A percentile compares a stretch with the other conserved stretches of the same genome.
Conservation (phyloP, 225 moss, liverwort and hornwort genomes). For the Anthoceros angustus region DNA sequence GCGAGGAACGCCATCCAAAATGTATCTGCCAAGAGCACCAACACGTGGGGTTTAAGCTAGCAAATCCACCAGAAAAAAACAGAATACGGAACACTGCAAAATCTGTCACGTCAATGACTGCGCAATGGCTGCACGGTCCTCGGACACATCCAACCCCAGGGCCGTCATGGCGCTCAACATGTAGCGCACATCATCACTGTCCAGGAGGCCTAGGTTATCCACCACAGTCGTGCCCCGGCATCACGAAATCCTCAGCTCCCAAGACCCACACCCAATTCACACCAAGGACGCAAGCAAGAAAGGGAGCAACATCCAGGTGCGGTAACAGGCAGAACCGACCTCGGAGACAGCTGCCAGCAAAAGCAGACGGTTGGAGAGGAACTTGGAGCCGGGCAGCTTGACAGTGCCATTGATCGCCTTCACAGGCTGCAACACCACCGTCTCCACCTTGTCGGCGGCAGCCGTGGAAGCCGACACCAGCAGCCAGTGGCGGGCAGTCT, state of each 20-base stretch:
- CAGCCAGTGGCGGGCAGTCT: not conserved
- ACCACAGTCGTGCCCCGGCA: conserved; percentile 72
- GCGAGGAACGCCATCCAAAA: conserved; percentile 68
- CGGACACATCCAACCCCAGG: conserved; percentile 50
- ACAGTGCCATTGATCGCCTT: conserved; percentile 54
- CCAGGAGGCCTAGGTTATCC: conserved; percentile 75
- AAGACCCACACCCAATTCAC: not conserved
- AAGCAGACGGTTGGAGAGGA: conserved; percentile 73
- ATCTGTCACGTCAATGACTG: not conserved
- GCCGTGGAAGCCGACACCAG: conserved; percentile 13
- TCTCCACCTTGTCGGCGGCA: conserved; percentile 37
- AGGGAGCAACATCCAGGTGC: not conserved
- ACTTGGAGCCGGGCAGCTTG: conserved; percentile 95
- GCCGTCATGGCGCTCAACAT: conserved; percentile 69
- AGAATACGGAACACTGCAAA: not conserved
- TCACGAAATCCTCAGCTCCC: not conserved
- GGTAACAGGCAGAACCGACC: conserved; percentile 20
- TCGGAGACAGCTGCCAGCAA: conserved; percentile 77
- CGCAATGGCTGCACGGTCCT: conserved; percentile 39
- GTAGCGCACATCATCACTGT: conserved; percentile 92
- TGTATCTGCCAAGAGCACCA: conserved; percentile 39
- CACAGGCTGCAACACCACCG: conserved; percentile 53
- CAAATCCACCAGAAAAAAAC: not conserved
- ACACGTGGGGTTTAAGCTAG: not conserved
- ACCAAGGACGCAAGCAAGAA: not conserved